Conservation (phyloP, 306 rosid species). For the Sindora glabra region DNA sequence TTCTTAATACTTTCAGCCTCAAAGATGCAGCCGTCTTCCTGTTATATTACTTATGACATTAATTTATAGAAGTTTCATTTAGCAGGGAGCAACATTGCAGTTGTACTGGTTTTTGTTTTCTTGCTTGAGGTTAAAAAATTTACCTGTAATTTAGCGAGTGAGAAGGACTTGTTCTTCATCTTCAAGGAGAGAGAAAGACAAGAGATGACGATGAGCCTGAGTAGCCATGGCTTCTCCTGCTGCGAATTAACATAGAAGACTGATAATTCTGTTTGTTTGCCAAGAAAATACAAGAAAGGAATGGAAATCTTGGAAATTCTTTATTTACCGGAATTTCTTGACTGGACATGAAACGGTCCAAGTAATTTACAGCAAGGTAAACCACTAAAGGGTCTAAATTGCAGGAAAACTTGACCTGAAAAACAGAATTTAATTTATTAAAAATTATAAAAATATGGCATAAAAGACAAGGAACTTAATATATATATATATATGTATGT, state of each 20-base stretch:
- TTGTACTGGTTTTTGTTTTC: not conserved
- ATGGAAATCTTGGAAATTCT: not conserved
- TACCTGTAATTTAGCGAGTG: slow-evolving; percentile 38
- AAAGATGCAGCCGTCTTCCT: slow-evolving; percentile 43
- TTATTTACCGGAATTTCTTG: slow-evolving; percentile 47
- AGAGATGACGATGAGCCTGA: slow-evolving; percentile 37
- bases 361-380: slow-evolving; percentile 65
- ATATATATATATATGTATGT: too few relatives aligned
- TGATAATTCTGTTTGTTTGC: slow-evolving; percentile 6
- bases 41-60: slow-evolving; percentile 16
- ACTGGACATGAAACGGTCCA: slow-evolving; percentile 54
- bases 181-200: slow-evolving; percentile 66
- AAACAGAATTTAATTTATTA: not conserved
- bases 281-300: not conserved
- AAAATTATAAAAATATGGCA: not conserved
- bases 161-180: slow-evolving; percentile 47
- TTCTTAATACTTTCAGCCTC: slow-evolving; percentile 36
- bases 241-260: slow-evolving; percentile 17
- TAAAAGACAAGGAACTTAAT: not conserved
- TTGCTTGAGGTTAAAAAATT: not conserved
- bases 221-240: slow-evolving; percentile 53
- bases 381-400: slow-evolving; percentile 45
- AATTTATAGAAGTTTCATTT: not conserved
- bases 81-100: too few relatives aligned
- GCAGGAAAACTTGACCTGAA: slow-evolving; percentile 40